Evolutionary conservation across 352 stramenopile genomes (phyloP), one percentile per base, ranked within the genome.

Genomic region (Phytopythium cucurbitacearum): DNA sequence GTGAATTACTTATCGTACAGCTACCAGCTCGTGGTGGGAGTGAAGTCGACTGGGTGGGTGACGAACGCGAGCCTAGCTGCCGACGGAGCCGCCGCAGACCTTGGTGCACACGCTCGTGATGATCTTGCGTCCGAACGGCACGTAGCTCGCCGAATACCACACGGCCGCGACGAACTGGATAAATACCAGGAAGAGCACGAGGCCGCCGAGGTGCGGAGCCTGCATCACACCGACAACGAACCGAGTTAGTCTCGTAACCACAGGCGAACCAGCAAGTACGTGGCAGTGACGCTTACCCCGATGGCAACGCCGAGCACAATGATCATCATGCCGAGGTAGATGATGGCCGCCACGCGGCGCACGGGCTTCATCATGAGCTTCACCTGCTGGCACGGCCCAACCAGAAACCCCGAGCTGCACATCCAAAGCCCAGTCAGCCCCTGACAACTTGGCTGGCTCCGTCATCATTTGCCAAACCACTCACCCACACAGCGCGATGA

Each of bases 351-450:
- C 42, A 91, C 63, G 21, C 85, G 74, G 0, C 85, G 80, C 49
- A 91, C 69, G 21, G 85, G 85, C 57, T 92, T 91, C 61, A 91
- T 87, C 85, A 94, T 94, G 55, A 91, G 79, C 63, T 92, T 92
- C 52, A 86, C 54, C 48, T 94, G 85, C 71, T 92, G 80, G 65
- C 62, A 78, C 0, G 81, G 85, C 4, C 85, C 85, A 3, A 91
- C 85, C 0, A 94, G 72, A 48, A 94, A 94, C 0, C 81, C 85
- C 4, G 85, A 94, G 0, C 83, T 91, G 37, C 12, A 46, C 15
- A 11, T 13, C 8, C 11, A 37, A 2, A 57, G 9, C 21, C 13
- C 39, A 47, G 7, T 33, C 40, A 45, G 4, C 13, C 21, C n/a
- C 15, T 12, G 21, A 28, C 21, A 28, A 28, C 21, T 28, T 28